Evolutionary conservation across 2,329 filamentous ascomycete genomes (phyloP).

Genomic region (Fusarium oligoseptatum): DNA sequence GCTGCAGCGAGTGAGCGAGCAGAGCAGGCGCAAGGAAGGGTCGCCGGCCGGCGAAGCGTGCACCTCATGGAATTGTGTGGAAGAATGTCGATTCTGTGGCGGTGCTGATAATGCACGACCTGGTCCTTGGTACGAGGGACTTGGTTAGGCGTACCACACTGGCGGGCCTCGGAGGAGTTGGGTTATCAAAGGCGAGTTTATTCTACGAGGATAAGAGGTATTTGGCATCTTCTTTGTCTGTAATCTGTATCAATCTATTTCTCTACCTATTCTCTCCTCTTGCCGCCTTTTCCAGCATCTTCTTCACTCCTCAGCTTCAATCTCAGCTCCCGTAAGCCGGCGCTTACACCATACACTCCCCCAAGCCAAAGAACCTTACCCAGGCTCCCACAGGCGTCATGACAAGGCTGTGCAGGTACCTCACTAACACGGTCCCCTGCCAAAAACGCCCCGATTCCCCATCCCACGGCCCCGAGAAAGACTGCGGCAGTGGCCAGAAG

Average conservation of each 20-base stretch:
- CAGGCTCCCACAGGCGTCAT: slow-evolving; percentile 15
- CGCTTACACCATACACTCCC: slow-evolving; percentile 24
- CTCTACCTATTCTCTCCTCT: background rate
- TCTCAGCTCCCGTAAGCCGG: slow-evolving; percentile 17
- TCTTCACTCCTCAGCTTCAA: slow-evolving; percentile 16
- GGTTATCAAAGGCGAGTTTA: slow-evolving; percentile 10
- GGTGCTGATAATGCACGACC: slow-evolving; percentile 52
- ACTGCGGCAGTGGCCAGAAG: slow-evolving; percentile 34
- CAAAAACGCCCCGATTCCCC: slow-evolving; percentile 18
- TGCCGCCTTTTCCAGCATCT: slow-evolving; percentile 24
- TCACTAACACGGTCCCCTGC: slow-evolving; percentile 38
- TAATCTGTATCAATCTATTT: background rate
- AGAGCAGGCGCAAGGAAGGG: slow-evolving; percentile 38
- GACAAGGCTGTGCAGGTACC: slow-evolving; percentile 43
- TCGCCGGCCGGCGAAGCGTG: slow-evolving; percentile 45
- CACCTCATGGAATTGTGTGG: slow-evolving; percentile 60
- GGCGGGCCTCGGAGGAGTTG: slow-evolving; percentile 17
- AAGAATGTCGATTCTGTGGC: slow-evolving; percentile 58
- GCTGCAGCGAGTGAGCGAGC: slow-evolving; percentile 40
- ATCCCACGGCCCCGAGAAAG: slow-evolving; percentile 15
- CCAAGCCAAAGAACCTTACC: background rate
- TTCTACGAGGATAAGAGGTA: background rate
- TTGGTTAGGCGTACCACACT: slow-evolving; percentile 20
- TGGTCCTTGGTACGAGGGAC: slow-evolving; percentile 22
- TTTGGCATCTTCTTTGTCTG: background rate